Conservation (phyloP, 176 grass and related monocot genomes). For the Ensete glaucum region DNA sequence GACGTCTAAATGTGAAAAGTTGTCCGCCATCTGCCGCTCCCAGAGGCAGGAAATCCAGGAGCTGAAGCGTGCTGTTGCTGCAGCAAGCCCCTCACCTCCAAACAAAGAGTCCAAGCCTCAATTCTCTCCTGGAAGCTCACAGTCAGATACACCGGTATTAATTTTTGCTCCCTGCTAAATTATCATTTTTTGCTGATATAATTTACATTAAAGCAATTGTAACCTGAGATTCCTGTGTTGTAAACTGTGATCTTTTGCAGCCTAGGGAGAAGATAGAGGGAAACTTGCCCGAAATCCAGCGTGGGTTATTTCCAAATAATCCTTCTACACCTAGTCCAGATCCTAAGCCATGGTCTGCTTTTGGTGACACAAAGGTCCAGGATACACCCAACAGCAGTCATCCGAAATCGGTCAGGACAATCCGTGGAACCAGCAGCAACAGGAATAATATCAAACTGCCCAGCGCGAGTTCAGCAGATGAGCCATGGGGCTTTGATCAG, state of each 20-base stretch:
- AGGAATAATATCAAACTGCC: slow-evolving; percentile 26
- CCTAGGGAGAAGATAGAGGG: slow-evolving; percentile 64
- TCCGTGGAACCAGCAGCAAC: slow-evolving; percentile 17
- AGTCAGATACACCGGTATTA: slow-evolving; percentile 33
- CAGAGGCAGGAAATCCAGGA: slow-evolving; percentile 73
- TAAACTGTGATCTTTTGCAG: slow-evolving; percentile 29
- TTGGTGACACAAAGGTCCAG: slow-evolving; percentile 42
- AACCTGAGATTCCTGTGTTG: not conserved
- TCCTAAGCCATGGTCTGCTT: slow-evolving; percentile 43
- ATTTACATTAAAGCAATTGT: not conserved
- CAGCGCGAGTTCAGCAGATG: slow-evolving; percentile 8
- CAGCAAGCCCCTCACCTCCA: slow-evolving; percentile 23
- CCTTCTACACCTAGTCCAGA: slow-evolving; percentile 34
- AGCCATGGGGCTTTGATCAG: slow-evolving; percentile 36
- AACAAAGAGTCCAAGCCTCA: slow-evolving; percentile 29
- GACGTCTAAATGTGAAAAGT: slow-evolving; percentile 66
- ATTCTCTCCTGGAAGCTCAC: slow-evolving; percentile 20
- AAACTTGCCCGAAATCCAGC: slow-evolving; percentile 56
- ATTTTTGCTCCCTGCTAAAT: slow-evolving; percentile 3
- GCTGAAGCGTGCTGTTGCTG: slow-evolving; percentile 48
- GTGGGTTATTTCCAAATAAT: slow-evolving; percentile 39
- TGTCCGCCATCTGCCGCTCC: slow-evolving; percentile 63
- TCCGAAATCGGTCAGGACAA: slow-evolving; percentile 11
- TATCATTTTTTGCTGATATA: not conserved
- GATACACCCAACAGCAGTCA: slow-evolving; percentile 30